Conservation (phyloP, 1,284 basidiomycete genomes). For the Ustilago crameri region DNA sequence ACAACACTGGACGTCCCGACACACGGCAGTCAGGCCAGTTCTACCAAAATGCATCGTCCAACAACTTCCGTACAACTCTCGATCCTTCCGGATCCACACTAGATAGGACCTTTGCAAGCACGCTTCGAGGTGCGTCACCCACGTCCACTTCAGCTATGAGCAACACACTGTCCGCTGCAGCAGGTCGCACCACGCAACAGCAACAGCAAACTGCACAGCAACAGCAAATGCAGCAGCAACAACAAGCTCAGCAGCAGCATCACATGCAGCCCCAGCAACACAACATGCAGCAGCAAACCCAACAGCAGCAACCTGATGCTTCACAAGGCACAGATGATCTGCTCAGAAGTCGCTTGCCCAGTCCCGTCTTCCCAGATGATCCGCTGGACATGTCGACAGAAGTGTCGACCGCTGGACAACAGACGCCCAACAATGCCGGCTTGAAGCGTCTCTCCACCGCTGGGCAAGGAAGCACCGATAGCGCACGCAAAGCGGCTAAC, state of each 20-base stretch:
- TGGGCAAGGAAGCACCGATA: constrained; percentile 15
- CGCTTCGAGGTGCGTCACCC: constrained; percentile 35
- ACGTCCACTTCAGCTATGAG: constrained; percentile 15
- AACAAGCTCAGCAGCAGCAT: constrained; percentile 19
- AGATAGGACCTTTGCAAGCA: constrained; percentile 41
- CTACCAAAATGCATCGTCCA: constrained; percentile 21
- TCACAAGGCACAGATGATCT: constrained; percentile 24
- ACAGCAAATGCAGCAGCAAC: constrained; percentile 15
- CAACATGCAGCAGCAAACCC: constrained; percentile 18
- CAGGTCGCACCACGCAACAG: constrained; percentile 19
- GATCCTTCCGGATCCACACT: constrained; percentile 29
- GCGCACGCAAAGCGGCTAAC: constrained; percentile 26
- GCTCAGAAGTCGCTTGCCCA: constrained; percentile 41
- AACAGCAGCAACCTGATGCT: constrained; percentile 10
- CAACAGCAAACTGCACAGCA: constrained; percentile 12
- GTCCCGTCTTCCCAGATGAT: constrained; percentile 48
- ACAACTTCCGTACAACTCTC: constrained; percentile 26
- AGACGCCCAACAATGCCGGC: constrained; percentile 21
- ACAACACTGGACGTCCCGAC: constrained; percentile 26
- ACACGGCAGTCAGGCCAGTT: constrained; percentile 19
- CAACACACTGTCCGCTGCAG: constrained; percentile 28
- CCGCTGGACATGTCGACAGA: constrained; percentile 36
- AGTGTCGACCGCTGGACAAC: constrained; percentile 21
- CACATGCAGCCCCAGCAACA: constrained; percentile 21
- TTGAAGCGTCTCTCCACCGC: constrained; percentile 35